Evolutionary conservation across 495 filamentous ascomycete species (phyloP).

Genomic region (Penicillium macrosclerotiorum): DNA sequence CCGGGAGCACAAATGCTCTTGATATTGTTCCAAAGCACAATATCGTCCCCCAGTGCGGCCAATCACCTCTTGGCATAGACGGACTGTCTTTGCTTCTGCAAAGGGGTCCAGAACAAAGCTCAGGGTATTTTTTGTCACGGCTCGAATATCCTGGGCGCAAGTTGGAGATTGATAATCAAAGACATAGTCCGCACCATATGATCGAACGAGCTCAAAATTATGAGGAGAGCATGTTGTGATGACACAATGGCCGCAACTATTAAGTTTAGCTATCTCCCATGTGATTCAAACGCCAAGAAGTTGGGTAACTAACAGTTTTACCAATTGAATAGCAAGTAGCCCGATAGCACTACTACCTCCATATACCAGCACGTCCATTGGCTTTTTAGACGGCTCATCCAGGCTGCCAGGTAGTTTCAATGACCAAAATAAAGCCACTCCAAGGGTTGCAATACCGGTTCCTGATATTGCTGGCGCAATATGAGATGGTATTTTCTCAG

Average conservation of each 20-base stretch:
- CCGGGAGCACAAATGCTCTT: slow-evolving; percentile 19
- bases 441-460: slow-evolving; percentile 27
- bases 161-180: slow-evolving; percentile 54
- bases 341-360: slow-evolving; percentile 48
- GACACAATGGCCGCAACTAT: slow-evolving; percentile 39
- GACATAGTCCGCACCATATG: slow-evolving; percentile 48
- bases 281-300: neutral
- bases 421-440: slow-evolving; percentile 28
- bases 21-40: slow-evolving; percentile 34
- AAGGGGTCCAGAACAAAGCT: slow-evolving; percentile 42
- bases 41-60: slow-evolving; percentile 44
- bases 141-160: slow-evolving; percentile 41
- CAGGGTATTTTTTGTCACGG: slow-evolving; percentile 34
- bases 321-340: slow-evolving; percentile 43
- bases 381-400: slow-evolving; percentile 16
- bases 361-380: slow-evolving; percentile 38
- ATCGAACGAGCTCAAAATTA: slow-evolving; percentile 54
- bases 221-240: slow-evolving; percentile 54
- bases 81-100: slow-evolving; percentile 29
- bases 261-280: neutral
- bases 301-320: slow-evolving; percentile 28
- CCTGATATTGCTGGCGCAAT: slow-evolving; percentile 16
- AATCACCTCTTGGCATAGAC: slow-evolving; percentile 40
- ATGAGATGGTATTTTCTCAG: slow-evolving; percentile 6
- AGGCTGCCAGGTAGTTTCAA: slow-evolving; percentile 26